These are phyloP conservation scores for Chloromonas sp. DNA, from an alignment of 163 green algal species.

Conservation along the genomic window DNA sequence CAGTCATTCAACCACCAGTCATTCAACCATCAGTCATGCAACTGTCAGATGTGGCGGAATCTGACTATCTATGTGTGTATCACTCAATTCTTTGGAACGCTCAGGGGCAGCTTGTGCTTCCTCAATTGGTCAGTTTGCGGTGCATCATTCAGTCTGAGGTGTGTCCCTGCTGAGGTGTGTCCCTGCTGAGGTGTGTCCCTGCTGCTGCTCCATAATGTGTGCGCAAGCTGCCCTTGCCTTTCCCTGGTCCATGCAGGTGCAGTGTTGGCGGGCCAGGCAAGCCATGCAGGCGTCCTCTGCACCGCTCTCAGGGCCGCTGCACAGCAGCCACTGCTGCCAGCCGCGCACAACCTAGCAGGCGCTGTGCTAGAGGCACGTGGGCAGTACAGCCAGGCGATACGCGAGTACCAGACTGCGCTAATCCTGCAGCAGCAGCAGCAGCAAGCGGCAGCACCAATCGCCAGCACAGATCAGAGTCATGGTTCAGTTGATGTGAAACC, in stretches of 20 bases:
- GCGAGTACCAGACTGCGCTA: slow-evolving; percentile 18
- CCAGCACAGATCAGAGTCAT: too few species aligned
- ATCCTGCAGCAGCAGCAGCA: slow-evolving; percentile 4
- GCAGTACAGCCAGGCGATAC: slow-evolving; percentile 11
- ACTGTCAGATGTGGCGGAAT: too few species aligned
- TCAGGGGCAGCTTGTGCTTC: too few species aligned
- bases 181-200: too few species aligned
- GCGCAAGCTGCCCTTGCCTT: not conserved
- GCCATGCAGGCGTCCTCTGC: slow-evolving; percentile 5
- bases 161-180: too few species aligned
- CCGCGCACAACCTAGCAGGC: slow-evolving; percentile 40
- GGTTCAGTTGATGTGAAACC: too few species aligned
- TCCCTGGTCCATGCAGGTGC: slow-evolving; percentile 16
- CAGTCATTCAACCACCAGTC: not conserved
- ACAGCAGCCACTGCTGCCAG: slow-evolving; percentile 55
- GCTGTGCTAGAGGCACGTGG: slow-evolving; percentile 42
- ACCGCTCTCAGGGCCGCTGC: slow-evolving; percentile 32
- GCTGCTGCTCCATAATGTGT: not conserved
- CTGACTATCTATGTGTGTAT: too few species aligned
- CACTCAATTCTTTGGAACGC: too few species aligned
- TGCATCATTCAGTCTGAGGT: too few species aligned
- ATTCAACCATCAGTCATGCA: not conserved
- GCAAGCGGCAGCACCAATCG: not conserved
- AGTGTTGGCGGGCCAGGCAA: slow-evolving; percentile 6
- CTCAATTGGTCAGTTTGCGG: too few species aligned